Evolutionary conservation across 2,329 filamentous ascomycete species (phyloP), one percentile per base, ranked within the genome.

Genomic region (Elsinoe arachidis): DNA sequence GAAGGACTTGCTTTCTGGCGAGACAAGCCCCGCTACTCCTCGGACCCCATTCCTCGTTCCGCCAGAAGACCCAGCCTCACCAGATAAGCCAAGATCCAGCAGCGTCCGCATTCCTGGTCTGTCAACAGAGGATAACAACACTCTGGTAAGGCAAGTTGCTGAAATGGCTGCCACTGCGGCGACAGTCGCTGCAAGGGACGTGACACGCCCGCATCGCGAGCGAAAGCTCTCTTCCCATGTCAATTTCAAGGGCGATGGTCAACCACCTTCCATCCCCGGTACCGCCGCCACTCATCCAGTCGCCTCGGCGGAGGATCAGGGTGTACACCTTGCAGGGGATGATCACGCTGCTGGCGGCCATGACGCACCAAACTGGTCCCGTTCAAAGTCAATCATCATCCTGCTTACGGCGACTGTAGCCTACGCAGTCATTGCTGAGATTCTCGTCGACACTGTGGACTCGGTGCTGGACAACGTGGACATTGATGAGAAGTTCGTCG

Each of bases 361-460:
- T 66, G 93, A 99, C 71, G 93, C 93, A n/a, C 93, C 93, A 3
- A 99, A 99, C 70, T 99, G 93, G 93, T 89, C 92, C 66, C 85
- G 90, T 60, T 82, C 80, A 55, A 97, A 97, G 80, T 96, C 90
- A 76, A 81, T 90, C 1, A 77, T 96, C 47, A 92, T 99, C 59
- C 78, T 99, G 11, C 83, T 97, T 63, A 86, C 83, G 1, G 92
- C 95, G 2, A 99, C 93, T 0, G 67, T 97, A 12, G 80, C 96
- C 11, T 99, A 99, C 69, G 93, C 95, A n/a, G 77, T 97, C 37
- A 95, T 99, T 69, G 93, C 93, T 6, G 93, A 99, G 72, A 96
- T 99, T 56, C 76, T 99, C 5, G 95, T 99, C 41, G 89, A 95
- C 70, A 97, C 92, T 0, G 95, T 99, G 1, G 95, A 99, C 68